These are phyloP conservation scores for Stachybotrys echinatus DNA, from an alignment of 2,329 filamentous ascomycete genomes.

Conservation along the genomic window DNA sequence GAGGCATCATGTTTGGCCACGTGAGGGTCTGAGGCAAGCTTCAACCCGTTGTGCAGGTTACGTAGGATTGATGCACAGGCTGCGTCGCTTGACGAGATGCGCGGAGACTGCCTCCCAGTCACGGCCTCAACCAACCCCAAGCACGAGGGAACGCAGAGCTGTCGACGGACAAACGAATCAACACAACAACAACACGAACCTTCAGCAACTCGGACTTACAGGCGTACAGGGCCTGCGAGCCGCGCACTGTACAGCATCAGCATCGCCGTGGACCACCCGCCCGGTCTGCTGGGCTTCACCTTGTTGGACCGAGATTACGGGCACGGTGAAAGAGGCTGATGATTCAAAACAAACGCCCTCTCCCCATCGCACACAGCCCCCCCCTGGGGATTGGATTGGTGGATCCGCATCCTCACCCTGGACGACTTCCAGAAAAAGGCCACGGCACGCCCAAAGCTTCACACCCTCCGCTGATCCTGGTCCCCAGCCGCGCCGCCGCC, in stretches of 20 bases:
- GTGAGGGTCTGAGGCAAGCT: no score
- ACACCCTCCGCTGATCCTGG: slow-evolving; percentile 1
- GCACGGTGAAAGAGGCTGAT: background rate
- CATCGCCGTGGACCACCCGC: background rate
- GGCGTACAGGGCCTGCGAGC: no score
- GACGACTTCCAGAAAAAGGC: slow-evolving; percentile 2
- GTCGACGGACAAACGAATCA: no score
- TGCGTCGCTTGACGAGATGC: no score
- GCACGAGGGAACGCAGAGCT: no score
- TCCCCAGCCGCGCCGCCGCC: background rate
- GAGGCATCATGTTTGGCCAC: background rate
- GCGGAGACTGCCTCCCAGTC: no score
- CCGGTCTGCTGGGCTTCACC: background rate
- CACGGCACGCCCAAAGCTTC: background rate
- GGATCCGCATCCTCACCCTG: slow-evolving; percentile 1
- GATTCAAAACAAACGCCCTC: background rate
- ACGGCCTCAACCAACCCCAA: no score
- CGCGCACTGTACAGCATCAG: background rate
- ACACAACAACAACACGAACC: no score
- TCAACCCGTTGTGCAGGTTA: no score
- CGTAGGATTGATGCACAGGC: no score
- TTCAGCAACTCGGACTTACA: no score
- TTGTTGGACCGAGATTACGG: slow-evolving; percentile 1
- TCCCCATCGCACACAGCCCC: background rate
- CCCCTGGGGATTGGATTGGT: background rate